Evolutionary conservation across 148 eudicot species (phyloP), one percentile per base, ranked within the genome.

Genomic region (Diospyros kaki): DNA sequence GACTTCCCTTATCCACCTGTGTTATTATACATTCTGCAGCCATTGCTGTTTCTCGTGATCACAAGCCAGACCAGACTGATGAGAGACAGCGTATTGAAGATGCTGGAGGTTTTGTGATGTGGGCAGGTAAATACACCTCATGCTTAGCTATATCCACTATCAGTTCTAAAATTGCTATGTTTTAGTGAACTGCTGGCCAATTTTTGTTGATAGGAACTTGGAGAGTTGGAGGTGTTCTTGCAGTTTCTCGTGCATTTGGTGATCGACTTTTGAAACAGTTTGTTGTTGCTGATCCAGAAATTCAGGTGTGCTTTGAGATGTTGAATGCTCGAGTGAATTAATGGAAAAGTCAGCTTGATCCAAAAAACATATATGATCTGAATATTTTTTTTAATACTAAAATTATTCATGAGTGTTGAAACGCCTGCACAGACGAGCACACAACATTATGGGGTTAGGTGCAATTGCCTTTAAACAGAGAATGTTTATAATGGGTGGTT

Each of bases 151-250:
- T 69, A 18, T 69, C 73, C 40, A 6, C 9, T 3, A 28, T 15
- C 42, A 6, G 10, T 12, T 28, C 28, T 28, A 28, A 28, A 28
- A 28, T 28, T 28, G 28, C 28, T 28, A 28, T 28, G 28, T 28
- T 28, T 28, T 28, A 0, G 28, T 28, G 28, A 28, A 28, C 28
- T 28, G 28, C 28, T 28, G 28, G 28, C 28, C 0, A 28, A 28
- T 28, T 28, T 28, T 28, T 28, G 28, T 28, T 28, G 28, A 28
- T 70, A 91, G 96, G 96, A 56, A 93, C 97, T 51, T 93, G 98
- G 98, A 83, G 98, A 74, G 98, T 93, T 80, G 91, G 95, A 18
- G 98, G 98, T 77, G 93, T 90, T 71, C 87, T 89, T 68, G 95
- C 93, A 43, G 89, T 90, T 73, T 90, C 92, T 75, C 91, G 94